phyloP scores from a whole-genome alignment of 2,329 filamentous ascomycete genomes.

The Scedosporium aurantiacum region DNA sequence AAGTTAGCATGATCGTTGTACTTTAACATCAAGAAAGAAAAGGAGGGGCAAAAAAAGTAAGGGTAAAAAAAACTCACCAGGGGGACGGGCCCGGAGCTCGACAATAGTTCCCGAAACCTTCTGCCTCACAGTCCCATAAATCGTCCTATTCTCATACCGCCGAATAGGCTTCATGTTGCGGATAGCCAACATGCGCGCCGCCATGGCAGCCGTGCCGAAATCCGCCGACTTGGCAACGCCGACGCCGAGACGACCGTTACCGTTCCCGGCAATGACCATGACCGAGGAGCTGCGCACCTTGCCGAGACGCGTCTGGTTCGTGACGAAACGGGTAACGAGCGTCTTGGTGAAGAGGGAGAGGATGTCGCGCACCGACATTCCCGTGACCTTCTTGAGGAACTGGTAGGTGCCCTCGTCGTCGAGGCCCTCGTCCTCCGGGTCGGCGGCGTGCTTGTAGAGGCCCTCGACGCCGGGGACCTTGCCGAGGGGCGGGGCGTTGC shows the following conservation, averaged over 20 bases:
- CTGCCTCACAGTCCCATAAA: slow-evolving; percentile 70
- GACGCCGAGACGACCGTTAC: slow-evolving; percentile 73
- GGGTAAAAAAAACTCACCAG: slow-evolving; percentile 50
- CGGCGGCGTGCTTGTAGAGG: slow-evolving; percentile 34
- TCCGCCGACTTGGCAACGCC: slow-evolving; percentile 86
- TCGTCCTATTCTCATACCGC: slow-evolving; percentile 84
- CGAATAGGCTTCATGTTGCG: slow-evolving; percentile 87
- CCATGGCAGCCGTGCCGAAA: slow-evolving; percentile 50
- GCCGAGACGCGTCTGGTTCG: slow-evolving; percentile 92
- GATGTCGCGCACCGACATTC: slow-evolving; percentile 41
- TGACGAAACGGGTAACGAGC: slow-evolving; percentile 62
- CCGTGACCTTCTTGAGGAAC: slow-evolving; percentile 43
- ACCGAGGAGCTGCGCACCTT: slow-evolving; percentile 73
- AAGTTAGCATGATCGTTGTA: slow-evolving; percentile 8
- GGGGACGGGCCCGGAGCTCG: slow-evolving; percentile 69
- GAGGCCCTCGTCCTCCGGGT: slow-evolving; percentile 37
- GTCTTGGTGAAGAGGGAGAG: slow-evolving; percentile 53
- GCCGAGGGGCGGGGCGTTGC: slow-evolving; percentile 37
- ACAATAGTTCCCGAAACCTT: slow-evolving; percentile 88
- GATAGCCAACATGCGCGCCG: slow-evolving; percentile 73
- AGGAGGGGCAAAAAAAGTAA: slow-evolving; percentile 2
- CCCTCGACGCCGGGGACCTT: slow-evolving; percentile 42
- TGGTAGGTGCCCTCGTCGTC: slow-evolving; percentile 40
- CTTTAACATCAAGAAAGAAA: background rate
- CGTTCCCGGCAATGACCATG: slow-evolving; percentile 76